A percentile compares a stretch with the other conserved stretches of the same genome.
Conservation (phyloP, 768 basidiomycete species). For the Boletellus ananas region DNA sequence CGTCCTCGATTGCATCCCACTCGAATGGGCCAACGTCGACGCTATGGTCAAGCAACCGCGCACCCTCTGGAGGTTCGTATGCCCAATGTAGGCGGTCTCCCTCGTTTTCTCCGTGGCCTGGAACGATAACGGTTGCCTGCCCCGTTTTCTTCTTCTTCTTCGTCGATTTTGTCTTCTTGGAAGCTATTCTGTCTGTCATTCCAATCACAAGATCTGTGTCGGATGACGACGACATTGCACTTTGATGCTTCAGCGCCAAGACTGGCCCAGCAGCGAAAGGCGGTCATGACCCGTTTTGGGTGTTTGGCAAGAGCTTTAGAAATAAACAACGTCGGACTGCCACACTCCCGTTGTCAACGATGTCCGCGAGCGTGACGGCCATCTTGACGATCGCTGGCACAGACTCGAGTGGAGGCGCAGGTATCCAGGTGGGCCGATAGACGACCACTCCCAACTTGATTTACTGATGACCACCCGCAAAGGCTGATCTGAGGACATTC, state of each 20-base stretch:
- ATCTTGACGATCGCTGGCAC: slow-evolving; percentile 77
- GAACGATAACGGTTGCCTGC: not conserved
- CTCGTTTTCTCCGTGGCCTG: slow-evolving; percentile 45
- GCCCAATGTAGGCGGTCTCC: slow-evolving; percentile 54
- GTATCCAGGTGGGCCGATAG: slow-evolving; percentile 64
- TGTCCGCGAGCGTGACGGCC: slow-evolving; percentile 22
- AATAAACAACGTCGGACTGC: slow-evolving; percentile 18
- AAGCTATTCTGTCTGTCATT: slow-evolving; percentile 5
- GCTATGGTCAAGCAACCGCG: slow-evolving; percentile 43
- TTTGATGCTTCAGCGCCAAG: not conserved
- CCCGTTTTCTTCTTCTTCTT: slow-evolving; percentile 18
- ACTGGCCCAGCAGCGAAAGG: no score
- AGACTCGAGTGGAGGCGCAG: slow-evolving; percentile 83
- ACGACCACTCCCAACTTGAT: not conserved
- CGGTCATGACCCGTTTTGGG: slow-evolving; percentile 7
- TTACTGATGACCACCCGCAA: not conserved
- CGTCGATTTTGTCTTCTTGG: slow-evolving; percentile 6
- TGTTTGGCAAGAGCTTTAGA: slow-evolving; percentile 29
- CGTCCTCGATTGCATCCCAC: slow-evolving; percentile 59
- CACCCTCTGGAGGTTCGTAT: slow-evolving; percentile 55
- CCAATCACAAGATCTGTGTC: slow-evolving; percentile 10
- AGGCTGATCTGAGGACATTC: slow-evolving; percentile 89
- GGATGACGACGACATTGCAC: slow-evolving; percentile 23
- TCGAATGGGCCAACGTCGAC: slow-evolving; percentile 53
- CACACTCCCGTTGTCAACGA: not conserved